Conservation (phyloP, 2,329 filamentous ascomycete genomes). For the Aspergillus neotritici region DNA sequence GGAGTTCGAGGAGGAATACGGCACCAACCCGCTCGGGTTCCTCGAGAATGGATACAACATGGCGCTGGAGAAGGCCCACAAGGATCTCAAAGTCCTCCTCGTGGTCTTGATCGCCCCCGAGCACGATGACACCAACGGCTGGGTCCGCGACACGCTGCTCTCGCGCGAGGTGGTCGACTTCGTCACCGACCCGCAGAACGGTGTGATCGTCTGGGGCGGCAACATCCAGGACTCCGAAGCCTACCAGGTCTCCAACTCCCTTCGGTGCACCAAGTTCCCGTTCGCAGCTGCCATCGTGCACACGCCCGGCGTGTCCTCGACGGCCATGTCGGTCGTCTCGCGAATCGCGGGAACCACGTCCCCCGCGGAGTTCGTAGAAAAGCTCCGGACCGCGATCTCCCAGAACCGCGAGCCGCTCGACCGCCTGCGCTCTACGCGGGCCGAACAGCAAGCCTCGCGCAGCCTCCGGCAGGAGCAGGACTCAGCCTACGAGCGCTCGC, state of each 20-base stretch:
- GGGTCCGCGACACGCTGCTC: slow-evolving; percentile 76
- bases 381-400: slow-evolving; percentile 66
- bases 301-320: slow-evolving; percentile 75
- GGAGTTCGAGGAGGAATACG: slow-evolving; percentile 94
- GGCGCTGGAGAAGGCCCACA: slow-evolving; percentile 82
- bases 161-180: slow-evolving; percentile 67
- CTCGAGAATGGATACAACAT: slow-evolving; percentile 87
- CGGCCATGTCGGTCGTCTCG: slow-evolving; percentile 84
- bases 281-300: slow-evolving; percentile 82
- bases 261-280: slow-evolving; percentile 87
- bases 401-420: slow-evolving; percentile 72
- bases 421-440: slow-evolving; percentile 66
- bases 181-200: slow-evolving; percentile 67
- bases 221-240: slow-evolving; percentile 90
- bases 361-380: slow-evolving; percentile 65
- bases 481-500: slow-evolving; percentile 83
- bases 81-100: slow-evolving; percentile 85
- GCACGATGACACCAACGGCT: slow-evolving; percentile 83
- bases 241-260: slow-evolving; percentile 82
- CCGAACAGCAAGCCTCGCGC: slow-evolving; percentile 74
- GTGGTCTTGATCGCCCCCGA: slow-evolving; percentile 84
- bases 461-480: slow-evolving; percentile 83
- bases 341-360: slow-evolving; percentile 69
- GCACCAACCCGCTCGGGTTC: slow-evolving; percentile 61
- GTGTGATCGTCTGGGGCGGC: slow-evolving; percentile 85